Percentiles rank a stretch among this genome's conserved stretches.
Conservation (phyloP, 805 yeast species). For the Scheffersomyces lignosus region DNA sequence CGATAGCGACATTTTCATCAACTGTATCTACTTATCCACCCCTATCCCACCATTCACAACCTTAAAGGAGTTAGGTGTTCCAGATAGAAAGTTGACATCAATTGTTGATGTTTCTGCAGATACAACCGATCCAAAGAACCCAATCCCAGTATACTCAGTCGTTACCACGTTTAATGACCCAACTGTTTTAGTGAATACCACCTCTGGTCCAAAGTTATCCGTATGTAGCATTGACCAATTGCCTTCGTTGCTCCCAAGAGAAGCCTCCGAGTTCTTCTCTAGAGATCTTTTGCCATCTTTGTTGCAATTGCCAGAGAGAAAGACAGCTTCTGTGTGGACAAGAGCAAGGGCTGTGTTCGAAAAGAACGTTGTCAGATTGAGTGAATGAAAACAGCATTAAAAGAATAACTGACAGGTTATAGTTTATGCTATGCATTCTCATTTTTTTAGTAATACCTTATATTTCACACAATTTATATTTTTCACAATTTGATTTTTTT, state of each 20-base stretch:
- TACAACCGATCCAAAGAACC: conserved; percentile 97
- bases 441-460: not conserved
- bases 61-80: conserved; percentile 61
- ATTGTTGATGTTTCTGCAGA: conserved; percentile 98
- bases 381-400: no score
- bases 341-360: conserved; percentile 83
- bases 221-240: conserved; percentile 95
- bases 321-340: conserved; percentile 85
- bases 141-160: conserved; percentile 87
- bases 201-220: conserved; percentile 80
- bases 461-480: not conserved
- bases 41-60: conserved; percentile 93
- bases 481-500: not conserved
- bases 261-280: conserved; percentile 90
- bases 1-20: conserved; percentile 83
- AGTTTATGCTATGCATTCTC: not conserved
- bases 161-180: conserved; percentile 93
- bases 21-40: conserved; percentile 91
- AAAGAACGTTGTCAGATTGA: conserved; percentile 76
- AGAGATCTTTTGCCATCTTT: conserved; percentile 87
- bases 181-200: conserved; percentile 78
- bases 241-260: conserved; percentile 95
- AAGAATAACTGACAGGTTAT: no score
- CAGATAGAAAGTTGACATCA: conserved; percentile 79
- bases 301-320: conserved; percentile 78